Conservation (phyloP, 345 rosid species). For the Abelmoschus esculentus region DNA sequence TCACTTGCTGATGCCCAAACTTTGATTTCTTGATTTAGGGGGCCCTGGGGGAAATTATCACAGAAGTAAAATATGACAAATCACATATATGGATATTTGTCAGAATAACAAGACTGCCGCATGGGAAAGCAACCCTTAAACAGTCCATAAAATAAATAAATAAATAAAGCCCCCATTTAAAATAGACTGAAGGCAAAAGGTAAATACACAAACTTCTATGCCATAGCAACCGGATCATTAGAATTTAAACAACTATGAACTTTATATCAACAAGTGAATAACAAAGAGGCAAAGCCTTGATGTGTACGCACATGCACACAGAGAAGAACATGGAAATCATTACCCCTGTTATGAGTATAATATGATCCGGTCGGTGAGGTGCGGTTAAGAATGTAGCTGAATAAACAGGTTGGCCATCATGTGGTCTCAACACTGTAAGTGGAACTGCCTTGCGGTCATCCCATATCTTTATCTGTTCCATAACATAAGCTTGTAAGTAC, state of each 20-base stretch:
- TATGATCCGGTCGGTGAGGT: conserved; percentile 71
- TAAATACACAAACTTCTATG: background rate
- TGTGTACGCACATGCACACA: background rate
- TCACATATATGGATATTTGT: background rate
- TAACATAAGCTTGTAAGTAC: conserved; percentile 9
- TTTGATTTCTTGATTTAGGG: conserved; percentile 69
- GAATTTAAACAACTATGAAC: conserved; percentile 2
- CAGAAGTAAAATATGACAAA: background rate
- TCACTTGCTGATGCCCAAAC: conserved; percentile 69
- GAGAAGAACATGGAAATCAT: background rate
- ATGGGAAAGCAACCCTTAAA: background rate
- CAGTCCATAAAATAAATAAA: background rate
- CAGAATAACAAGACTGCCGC: background rate
- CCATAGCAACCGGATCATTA: background rate
- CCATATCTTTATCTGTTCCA: conserved; percentile 82
- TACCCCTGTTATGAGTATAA: conserved; percentile 70
- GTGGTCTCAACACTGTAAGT: conserved; percentile 66
- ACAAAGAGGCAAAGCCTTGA: conserved; percentile 1
- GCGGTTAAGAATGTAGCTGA: conserved; percentile 65
- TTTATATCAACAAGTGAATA: conserved; percentile 3
- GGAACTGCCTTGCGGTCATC: conserved; percentile 66
- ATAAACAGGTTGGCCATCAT: conserved; percentile 75
- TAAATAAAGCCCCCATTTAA: background rate
- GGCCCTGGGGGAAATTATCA: conserved; percentile 41
- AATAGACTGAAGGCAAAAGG: background rate